Evolutionary conservation across 164 flowering plant genomes (phyloP), one percentile per base, ranked within the genome.

Genomic region (Aristolochia fimbriata): DNA sequence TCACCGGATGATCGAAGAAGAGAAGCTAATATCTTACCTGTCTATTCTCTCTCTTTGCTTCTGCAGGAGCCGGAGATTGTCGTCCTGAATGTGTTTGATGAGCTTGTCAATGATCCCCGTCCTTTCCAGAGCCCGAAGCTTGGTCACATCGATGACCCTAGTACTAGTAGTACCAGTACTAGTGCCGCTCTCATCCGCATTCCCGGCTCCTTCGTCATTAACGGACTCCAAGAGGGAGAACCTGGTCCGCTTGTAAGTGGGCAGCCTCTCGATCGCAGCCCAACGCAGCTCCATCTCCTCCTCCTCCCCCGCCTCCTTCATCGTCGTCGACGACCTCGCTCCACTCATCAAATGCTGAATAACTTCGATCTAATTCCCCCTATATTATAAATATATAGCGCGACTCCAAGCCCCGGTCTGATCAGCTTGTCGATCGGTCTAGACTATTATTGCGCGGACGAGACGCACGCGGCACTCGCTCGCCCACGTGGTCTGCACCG

Each of bases 201-300:
- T n/a, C n/a, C n/a, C n/a, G n/a, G n/a, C 57, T n/a, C 17, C 48
- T 43, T 14, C 47, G 15, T 17, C 68, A 25, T 9, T 48, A 12
- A 19, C 68, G 30, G 45, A 53, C 30, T 33, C 19, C 48, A 81
- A 69, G 59, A 89, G 57, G 33, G 91, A 78, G 22, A 78, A 69
- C 69, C 84, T 76, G 46, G 81, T 15, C 65, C 88, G 67, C 16
- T 75, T 68, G 67, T 59, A 69, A 9, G 85, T 78, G 1, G 87
- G 85, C 53, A 82, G 67, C 65, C 89, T 80, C 70, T 83, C 88
- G 51, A 85, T 76, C n/a, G 70, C 80, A 22, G 84, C 84, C 94
- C 97, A 87, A 63, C 77, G 78, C 30, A 75, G 27, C 24, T 56
- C 67, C 50, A 41, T 24, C 59, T 78, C 83, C 30, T 68, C 77